Base-by-base conservation (phyloP, 1,139 yeast genomes). In the Magnusiomyces sp. region DNA sequence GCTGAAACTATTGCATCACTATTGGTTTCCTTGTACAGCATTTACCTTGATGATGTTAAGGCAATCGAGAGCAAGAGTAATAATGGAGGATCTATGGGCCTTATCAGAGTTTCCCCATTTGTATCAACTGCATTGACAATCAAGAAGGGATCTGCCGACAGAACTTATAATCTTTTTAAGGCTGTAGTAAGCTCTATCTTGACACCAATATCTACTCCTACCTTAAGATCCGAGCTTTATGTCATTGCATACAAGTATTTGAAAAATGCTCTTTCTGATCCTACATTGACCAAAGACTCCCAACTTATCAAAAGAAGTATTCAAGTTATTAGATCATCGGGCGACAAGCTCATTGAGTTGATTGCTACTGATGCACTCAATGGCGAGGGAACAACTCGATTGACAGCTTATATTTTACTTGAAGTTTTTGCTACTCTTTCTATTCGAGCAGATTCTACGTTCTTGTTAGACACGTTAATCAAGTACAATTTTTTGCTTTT, bases 1-100 rank as follows among this genome's bases (percentile, higher is more conserved):
- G 82, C 95, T 0, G 88, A 83, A 60, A 94, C 84, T 53, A 68
- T 89, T 54, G 83, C 88, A 1, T 81, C 94, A 0, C 68, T 89
- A 47, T 77, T 88, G 59, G 92, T 85, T 1, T 74, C 84, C 13
- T 66, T 89, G 45, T 80, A 83, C 59, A 86, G 82, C 53, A 67
- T 78, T 20, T 85, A 81, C 61, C 81, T 67, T 52, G 71, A 68
- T 41, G 69, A 70, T 43, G 68, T 71, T 45, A 69, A 70, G 38
- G 59, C 61, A 14, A 54, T 29, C 68, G 59, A 56, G 14, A 16
- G 38, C 27, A 42, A 14, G 2, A 42, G 13, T 23, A 31, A 16
- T 11, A 11, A 37, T 37, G n/a, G n/a, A n/a, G 20, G 20, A 16
- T 20, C 40, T 11, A 16, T 14, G 40, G 23, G 10, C 11, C 40